phyloP scores from a whole-genome alignment of 768 basidiomycete species.

The Tremella fuciformis region DNA sequence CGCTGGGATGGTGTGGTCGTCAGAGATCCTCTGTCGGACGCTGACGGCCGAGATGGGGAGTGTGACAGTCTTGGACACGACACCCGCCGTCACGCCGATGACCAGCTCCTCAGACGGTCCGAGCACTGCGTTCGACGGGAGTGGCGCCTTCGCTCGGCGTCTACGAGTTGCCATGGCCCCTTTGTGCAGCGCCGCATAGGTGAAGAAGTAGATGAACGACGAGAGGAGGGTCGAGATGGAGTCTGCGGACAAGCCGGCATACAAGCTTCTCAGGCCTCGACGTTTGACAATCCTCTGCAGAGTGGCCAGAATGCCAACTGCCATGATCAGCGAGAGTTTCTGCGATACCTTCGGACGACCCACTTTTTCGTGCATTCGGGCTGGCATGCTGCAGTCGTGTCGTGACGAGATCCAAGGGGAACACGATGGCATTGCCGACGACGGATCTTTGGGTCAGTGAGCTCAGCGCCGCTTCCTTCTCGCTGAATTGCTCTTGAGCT shows the following conservation, averaged over 20 bases:
- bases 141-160: conserved; percentile 5
- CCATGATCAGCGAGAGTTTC: neutral
- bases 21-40: conserved; percentile 32
- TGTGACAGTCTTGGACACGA: conserved; percentile 36
- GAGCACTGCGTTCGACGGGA: neutral
- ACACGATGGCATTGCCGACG: conserved; percentile 43
- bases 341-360: neutral
- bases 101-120: conserved; percentile 26
- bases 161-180: conserved; percentile 1
- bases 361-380: neutral
- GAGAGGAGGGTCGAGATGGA: conserved; percentile 40
- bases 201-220: conserved; percentile 41
- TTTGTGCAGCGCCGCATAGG: conserved; percentile 34
- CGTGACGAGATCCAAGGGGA: conserved; percentile 43
- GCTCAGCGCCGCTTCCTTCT: too few relatives aligned
- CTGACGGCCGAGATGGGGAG: conserved; percentile 41
- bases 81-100: conserved; percentile 35
- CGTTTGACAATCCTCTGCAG: conserved; percentile 27
- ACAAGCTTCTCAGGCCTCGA: conserved; percentile 22
- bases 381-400: conserved; percentile 38
- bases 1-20: neutral
- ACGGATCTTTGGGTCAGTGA: conserved; percentile 25
- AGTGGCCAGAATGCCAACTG: conserved; percentile 19
- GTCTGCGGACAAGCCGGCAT: conserved; percentile 34
- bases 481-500: too few relatives aligned